Percentiles rank a stretch among this genome's conserved stretches.
Conservation (phyloP, 495 filamentous ascomycete species). For the Parathielavia hyrcaniae region DNA sequence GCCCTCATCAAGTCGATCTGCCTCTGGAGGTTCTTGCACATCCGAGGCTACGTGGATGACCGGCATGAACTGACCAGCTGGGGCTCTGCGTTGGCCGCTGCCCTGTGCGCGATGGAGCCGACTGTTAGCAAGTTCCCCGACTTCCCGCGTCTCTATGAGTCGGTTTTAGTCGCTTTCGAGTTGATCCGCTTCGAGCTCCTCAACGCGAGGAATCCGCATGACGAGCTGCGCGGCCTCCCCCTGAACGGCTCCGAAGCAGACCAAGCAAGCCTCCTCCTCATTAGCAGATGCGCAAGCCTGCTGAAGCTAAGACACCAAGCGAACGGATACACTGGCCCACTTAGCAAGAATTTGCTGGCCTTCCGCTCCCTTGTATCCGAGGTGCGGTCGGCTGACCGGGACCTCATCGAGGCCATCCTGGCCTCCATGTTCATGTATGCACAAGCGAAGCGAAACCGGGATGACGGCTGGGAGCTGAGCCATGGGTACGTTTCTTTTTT, state of each 20-base stretch:
- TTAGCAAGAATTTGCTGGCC: conserved; percentile 81
- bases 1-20: conserved; percentile 72
- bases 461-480: conserved; percentile 64
- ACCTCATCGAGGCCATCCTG: conserved; percentile 73
- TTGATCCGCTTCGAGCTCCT: conserved; percentile 69
- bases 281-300: conserved; percentile 78
- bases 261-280: conserved; percentile 64
- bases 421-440: conserved; percentile 74
- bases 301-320: conserved; percentile 72
- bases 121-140: conserved; percentile 56
- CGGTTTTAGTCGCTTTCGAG: conserved; percentile 66
- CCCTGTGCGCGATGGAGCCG: conserved; percentile 55
- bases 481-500: conserved; percentile 53
- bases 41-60: conserved; percentile 76
- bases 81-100: conserved; percentile 70
- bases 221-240: conserved; percentile 46
- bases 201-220: conserved; percentile 54
- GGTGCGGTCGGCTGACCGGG: conserved; percentile 69
- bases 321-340: conserved; percentile 89
- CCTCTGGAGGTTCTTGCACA: conserved; percentile 80
- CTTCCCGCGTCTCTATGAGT: conserved; percentile 39
- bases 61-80: conserved; percentile 75
- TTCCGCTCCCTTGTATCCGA: conserved; percentile 78
- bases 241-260: conserved; percentile 49
- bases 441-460: conserved; percentile 62